These are phyloP conservation scores for Coemansia sp. DNA, from an alignment of 192 early-diverging fungal species.

Conservation along the genomic window DNA sequence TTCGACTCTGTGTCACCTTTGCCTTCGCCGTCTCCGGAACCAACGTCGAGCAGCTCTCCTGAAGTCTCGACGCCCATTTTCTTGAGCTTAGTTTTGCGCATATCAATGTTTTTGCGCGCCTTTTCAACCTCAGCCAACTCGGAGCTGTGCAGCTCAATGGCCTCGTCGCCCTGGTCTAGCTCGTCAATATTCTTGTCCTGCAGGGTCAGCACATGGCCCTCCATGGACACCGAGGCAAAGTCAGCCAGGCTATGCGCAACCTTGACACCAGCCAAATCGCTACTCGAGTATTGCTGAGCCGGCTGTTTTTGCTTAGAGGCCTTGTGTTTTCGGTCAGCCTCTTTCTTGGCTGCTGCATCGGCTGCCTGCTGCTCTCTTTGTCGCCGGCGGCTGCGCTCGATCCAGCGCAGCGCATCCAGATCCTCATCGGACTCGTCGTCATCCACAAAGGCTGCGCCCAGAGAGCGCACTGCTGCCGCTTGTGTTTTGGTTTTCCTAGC, in stretches of 20 bases:
- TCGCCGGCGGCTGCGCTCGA: conserved; percentile 56
- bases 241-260: conserved; percentile 71
- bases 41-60: conserved; percentile 70
- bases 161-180: conserved; percentile 60
- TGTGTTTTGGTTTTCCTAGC: conserved; percentile 23
- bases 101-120: conserved; percentile 64
- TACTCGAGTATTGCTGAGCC: conserved; percentile 8
- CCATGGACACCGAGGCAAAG: conserved; percentile 50
- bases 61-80: conserved; percentile 22
- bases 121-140: conserved; percentile 65
- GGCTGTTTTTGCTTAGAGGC: too few species aligned
- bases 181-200: conserved; percentile 72
- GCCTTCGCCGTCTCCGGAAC: conserved; percentile 55
- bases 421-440: conserved; percentile 55
- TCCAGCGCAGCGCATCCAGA: conserved; percentile 64
- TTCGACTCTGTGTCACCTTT: too few species aligned
- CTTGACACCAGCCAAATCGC: conserved; percentile 67
- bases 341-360: too few species aligned
- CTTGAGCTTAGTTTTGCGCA: conserved; percentile 60
- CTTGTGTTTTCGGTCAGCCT: too few species aligned
- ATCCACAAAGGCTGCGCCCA: conserved; percentile 51
- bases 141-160: conserved; percentile 71
- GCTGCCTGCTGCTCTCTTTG: conserved; percentile 50
- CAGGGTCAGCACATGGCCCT: conserved; percentile 80
- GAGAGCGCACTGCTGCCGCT: too few species aligned